Evolutionary conservation across 2,329 filamentous ascomycete species (phyloP).

Genomic region (Trichoderma sp.): DNA sequence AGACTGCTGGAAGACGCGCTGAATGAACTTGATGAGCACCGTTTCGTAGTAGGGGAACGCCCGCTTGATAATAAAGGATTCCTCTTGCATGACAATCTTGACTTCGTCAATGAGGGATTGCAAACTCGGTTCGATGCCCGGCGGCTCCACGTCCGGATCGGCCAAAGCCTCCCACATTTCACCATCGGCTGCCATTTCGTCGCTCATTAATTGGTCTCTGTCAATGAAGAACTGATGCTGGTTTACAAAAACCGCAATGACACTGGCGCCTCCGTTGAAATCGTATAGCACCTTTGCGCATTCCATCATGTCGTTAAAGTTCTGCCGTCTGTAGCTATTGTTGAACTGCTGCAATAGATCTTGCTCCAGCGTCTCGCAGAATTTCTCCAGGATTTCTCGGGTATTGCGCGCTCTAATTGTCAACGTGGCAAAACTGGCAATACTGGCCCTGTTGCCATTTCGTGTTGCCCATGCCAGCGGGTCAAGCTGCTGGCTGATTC

Average conservation of each 20-base stretch:
- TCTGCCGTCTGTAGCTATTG: constrained; percentile 90
- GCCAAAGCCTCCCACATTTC: constrained; percentile 88
- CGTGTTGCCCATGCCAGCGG: constrained; percentile 66
- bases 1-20: constrained; percentile 95
- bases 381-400: constrained; percentile 90
- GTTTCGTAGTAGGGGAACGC: constrained; percentile 97
- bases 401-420: constrained; percentile 59
- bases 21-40: constrained; percentile 87
- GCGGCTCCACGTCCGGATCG: constrained; percentile 89
- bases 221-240: constrained; percentile 99
- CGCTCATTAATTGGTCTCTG: constrained; percentile 82
- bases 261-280: constrained; percentile 93
- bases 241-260: constrained; percentile 95
- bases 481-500: constrained; percentile 90
- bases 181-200: constrained; percentile 73
- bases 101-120: constrained; percentile 94
- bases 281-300: constrained; percentile 91
- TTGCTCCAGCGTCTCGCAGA: constrained; percentile 92
- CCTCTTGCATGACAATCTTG: constrained; percentile 91
- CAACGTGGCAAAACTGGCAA: constrained; percentile 52
- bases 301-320: constrained; percentile 97
- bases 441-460: constrained; percentile 55
- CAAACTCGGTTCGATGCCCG: constrained; percentile 85
- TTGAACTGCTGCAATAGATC: constrained; percentile 95
- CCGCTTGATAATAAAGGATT: constrained; percentile 93